Evolutionary conservation across 2,329 filamentous ascomycete genomes (phyloP).

Genomic region (Fusarium xylarioides): DNA sequence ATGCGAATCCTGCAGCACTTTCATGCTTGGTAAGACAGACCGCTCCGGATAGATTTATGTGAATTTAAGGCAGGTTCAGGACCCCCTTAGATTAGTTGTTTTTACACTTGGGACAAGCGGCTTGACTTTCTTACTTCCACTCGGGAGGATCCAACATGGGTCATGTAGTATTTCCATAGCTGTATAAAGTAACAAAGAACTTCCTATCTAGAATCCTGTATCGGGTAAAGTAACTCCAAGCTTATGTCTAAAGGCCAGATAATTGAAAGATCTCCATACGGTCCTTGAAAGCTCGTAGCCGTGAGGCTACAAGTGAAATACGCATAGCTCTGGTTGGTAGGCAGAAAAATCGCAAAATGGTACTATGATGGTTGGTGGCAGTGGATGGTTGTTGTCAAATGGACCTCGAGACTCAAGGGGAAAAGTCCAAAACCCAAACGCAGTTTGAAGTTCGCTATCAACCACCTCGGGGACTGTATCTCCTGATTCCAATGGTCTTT

Average conservation of each 20-base stretch:
- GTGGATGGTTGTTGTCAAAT: not conserved
- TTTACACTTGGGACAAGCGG: rapidly evolving
- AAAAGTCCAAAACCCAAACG: not conserved
- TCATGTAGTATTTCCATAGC: not conserved
- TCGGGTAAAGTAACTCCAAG: not conserved
- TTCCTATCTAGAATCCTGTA: rapidly evolving
- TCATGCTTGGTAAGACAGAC: not conserved
- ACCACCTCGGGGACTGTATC: not conserved
- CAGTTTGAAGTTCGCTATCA: not conserved
- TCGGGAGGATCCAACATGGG: not conserved
- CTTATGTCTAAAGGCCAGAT: not conserved
- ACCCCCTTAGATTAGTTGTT: not conserved
- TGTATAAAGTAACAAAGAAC: rapidly evolving
- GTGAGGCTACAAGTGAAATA: not conserved
- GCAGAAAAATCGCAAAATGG: not conserved
- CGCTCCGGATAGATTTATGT: not conserved
- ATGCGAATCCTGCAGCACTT: rapidly evolving
- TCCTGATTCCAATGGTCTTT: too few relatives aligned
- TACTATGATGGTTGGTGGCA: too few relatives aligned
- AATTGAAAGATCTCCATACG: too few relatives aligned
- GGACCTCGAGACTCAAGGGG: not conserved
- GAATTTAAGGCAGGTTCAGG: not conserved
- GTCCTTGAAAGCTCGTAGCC: rapidly evolving
- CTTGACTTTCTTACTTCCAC: not conserved
- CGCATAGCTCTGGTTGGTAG: not conserved